These are phyloP conservation scores for Pyrus bretschneideri DNA, from an alignment of 306 rosid species.

Conservation along the genomic window DNA sequence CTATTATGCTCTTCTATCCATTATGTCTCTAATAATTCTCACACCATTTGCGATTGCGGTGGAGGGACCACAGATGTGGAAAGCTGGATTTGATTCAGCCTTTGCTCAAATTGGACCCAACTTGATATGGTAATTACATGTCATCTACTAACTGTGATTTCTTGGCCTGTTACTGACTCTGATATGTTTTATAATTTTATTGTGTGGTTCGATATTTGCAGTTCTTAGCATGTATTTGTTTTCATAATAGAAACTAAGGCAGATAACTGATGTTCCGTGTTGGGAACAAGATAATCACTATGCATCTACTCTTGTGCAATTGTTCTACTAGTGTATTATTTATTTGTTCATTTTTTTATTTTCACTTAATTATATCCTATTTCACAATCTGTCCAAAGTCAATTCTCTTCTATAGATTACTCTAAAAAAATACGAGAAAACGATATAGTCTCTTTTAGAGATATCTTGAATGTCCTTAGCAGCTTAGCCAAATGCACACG, in stretches of 20 bases:
- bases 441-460: background rate
- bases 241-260: background rate
- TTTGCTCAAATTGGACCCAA: slow-evolving; percentile 69
- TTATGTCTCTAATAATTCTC: slow-evolving; percentile 64
- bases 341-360: background rate
- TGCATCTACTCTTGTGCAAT: background rate
- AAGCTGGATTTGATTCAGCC: slow-evolving; percentile 72
- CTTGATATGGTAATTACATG: slow-evolving; percentile 55
- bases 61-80: slow-evolving; percentile 89
- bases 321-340: background rate
- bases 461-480: background rate
- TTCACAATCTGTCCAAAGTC: background rate
- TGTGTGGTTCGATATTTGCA: background rate
- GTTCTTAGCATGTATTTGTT: background rate
- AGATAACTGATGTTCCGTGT: background rate
- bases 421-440: background rate
- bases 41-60: slow-evolving; percentile 88
- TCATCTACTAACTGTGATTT: background rate
- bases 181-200: background rate
- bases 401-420: background rate
- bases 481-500: background rate
- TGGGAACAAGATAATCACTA: background rate
- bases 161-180: background rate
- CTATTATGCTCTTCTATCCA: slow-evolving; percentile 83
- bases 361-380: background rate